Conservation (phyloP, 1,284 basidiomycete genomes). For the Ganoderma lucidum region DNA sequence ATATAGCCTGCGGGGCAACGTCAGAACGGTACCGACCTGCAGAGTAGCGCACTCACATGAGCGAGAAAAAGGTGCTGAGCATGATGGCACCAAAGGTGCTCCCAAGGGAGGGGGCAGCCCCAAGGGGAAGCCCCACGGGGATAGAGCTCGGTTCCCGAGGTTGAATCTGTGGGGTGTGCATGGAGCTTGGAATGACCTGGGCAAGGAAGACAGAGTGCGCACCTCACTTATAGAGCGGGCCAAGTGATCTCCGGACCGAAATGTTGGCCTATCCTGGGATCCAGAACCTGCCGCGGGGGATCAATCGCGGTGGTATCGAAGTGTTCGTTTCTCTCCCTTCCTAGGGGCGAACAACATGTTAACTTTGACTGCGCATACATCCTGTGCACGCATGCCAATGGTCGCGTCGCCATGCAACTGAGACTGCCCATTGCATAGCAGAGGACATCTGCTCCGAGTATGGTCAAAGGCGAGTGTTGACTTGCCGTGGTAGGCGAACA, state of each 20-base stretch:
- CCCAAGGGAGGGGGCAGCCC: neutral
- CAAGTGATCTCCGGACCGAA: neutral
- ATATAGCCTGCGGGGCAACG: neutral
- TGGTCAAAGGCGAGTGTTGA: neutral
- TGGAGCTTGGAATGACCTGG: neutral
- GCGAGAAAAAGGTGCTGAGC: constrained; percentile 9
- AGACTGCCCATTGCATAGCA: neutral
- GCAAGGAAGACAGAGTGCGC: neutral
- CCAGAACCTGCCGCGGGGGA: neutral
- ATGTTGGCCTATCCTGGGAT: neutral
- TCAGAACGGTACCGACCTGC: neutral
- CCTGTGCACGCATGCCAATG: neutral
- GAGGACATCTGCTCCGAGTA: neutral
- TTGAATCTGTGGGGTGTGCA: neutral
- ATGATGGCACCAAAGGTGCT: constrained; percentile 11
- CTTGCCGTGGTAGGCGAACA: neutral
- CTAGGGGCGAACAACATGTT: neutral
- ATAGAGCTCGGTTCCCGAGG: neutral
- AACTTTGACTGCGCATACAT: neutral
- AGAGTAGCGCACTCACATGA: neutral
- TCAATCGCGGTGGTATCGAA: neutral
- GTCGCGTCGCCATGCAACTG: neutral
- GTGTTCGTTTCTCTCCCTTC: neutral
- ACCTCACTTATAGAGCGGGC: neutral
- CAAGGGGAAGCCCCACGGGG: neutral